phyloP scores from a whole-genome alignment of 2,329 filamentous ascomycete species.

The Calonectria fujianensis region DNA sequence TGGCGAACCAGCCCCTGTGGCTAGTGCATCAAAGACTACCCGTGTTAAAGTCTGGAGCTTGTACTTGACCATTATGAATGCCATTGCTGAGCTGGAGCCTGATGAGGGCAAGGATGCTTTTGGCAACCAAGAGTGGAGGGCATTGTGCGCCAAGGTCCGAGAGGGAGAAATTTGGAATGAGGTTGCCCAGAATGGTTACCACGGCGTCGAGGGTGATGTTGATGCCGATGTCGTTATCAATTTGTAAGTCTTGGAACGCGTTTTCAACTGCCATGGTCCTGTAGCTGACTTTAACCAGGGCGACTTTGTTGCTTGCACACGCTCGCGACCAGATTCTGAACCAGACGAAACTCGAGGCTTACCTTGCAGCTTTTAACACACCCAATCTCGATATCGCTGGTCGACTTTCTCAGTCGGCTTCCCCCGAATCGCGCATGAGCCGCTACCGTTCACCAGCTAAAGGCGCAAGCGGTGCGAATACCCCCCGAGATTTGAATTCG shows the following conservation, averaged over 20 bases:
- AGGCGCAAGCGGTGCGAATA: conserved; percentile 81
- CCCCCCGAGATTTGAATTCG: conserved; percentile 87
- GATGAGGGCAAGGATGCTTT: conserved; percentile 94
- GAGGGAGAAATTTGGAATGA: conserved; percentile 97
- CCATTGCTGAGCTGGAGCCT: conserved; percentile 89
- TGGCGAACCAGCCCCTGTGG: conserved; percentile 81
- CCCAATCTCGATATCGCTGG: conserved; percentile 83
- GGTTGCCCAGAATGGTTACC: conserved; percentile 90
- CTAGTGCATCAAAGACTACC: conserved; percentile 86
- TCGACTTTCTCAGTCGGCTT: conserved; percentile 72
- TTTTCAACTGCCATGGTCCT: conserved; percentile 2
- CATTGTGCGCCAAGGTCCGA: conserved; percentile 87
- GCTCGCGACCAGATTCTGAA: conserved; percentile 88
- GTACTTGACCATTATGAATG: conserved; percentile 94
- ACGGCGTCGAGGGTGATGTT: conserved; percentile 90
- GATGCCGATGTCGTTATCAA: conserved; percentile 97
- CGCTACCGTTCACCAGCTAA: conserved; percentile 68
- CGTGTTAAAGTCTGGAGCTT: conserved; percentile 98
- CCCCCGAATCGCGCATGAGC: conserved; percentile 60
- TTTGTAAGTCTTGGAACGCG: conserved; percentile 72
- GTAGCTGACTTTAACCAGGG: conserved; percentile 71
- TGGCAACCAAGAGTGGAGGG: conserved; percentile 89
- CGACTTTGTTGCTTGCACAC: conserved; percentile 93
- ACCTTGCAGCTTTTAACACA: conserved; percentile 84
- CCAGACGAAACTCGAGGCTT: conserved; percentile 91